Evolutionary conservation across 2,329 filamentous ascomycete genomes (phyloP), one percentile per base, ranked within the genome.

Genomic region (Thyridium curvatum): DNA sequence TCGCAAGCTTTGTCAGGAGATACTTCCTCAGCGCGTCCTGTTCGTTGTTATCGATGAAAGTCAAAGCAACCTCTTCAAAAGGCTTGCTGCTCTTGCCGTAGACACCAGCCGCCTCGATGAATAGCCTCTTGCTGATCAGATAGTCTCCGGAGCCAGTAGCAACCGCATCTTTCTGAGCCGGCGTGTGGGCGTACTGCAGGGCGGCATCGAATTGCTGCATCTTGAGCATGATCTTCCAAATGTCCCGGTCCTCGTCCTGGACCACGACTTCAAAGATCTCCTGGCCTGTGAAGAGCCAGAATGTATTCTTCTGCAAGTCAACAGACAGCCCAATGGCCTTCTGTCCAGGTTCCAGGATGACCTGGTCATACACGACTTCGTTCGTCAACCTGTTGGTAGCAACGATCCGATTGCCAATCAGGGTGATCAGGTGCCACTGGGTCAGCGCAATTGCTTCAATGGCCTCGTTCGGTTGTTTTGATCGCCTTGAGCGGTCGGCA

Each of bases 31-130:
- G 64, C 2, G 93, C 91, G 65, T 97, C 91, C 41, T 88, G 84
- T 59, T 97, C 88, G 30, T 82, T 82, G 46, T 86, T 84, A 61
- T 97, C 90, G 48, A 98, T 90, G 53, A 98, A 86, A 2, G 80
- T 82, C 29, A 98, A 70, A 16, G 90, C 90, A 34, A 98, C 91
- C 56, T 98, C 89, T 57, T 98, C 93, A 49, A 98, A 98, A 0
- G 88, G 82, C 65, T 97, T 97, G 57, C 86, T 96, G 62, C 93
- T 97, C 59, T 88, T 88, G 12, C 93, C 93, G 58, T 95, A 96
- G 3, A 97, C 79, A 9, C 79, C 77, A 1, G 94, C 93, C 31
- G 93, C 93, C 58, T 98, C 89, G 38, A 79, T 65, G 59, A 82
- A 97, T 38, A 86, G 81, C 3, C 86, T 86, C 61, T 87, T 91